These are phyloP conservation scores for Verticillium nonalfalfae DNA, from an alignment of 2,329 filamentous ascomycete species.

Conservation along the genomic window DNA sequence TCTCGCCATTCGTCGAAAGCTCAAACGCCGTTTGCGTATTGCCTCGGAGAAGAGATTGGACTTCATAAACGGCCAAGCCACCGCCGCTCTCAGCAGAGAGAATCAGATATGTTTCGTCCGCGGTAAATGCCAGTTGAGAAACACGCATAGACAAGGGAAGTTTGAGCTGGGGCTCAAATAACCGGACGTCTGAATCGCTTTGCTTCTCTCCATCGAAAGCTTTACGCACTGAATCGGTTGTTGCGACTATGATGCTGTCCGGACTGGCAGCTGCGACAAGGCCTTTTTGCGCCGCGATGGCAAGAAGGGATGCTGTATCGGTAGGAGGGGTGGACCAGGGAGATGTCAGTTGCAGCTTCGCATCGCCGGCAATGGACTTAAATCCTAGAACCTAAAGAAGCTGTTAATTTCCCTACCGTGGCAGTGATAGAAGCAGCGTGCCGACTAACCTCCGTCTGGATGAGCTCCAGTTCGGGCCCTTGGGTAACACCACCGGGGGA, in stretches of 20 bases:
- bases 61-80: slow-evolving; percentile 78
- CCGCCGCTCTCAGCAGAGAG: slow-evolving; percentile 76
- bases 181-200: slow-evolving; percentile 57
- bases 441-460: slow-evolving; percentile 68
- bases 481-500: slow-evolving; percentile 29
- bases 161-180: slow-evolving; percentile 67
- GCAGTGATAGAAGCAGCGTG: neutral
- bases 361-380: slow-evolving; percentile 69
- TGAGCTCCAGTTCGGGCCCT: slow-evolving; percentile 67
- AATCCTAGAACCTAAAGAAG: slow-evolving; percentile 65
- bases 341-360: slow-evolving; percentile 73
- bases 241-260: slow-evolving; percentile 68
- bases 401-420: neutral
- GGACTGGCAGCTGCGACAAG: slow-evolving; percentile 85
- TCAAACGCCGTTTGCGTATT: slow-evolving; percentile 65
- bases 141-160: slow-evolving; percentile 69
- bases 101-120: slow-evolving; percentile 80
- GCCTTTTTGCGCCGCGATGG: slow-evolving; percentile 72
- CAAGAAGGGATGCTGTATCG: slow-evolving; percentile 74
- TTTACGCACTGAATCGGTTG: slow-evolving; percentile 70
- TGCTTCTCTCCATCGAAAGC: slow-evolving; percentile 56
- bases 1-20: slow-evolving; percentile 67
- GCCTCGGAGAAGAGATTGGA: slow-evolving; percentile 59
- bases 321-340: slow-evolving; percentile 73
- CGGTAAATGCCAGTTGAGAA: slow-evolving; percentile 84